Evolutionary conservation across 2,329 filamentous ascomycete species (phyloP), one percentile per base, ranked within the genome.

Genomic region (Aspergillus sergii): DNA sequence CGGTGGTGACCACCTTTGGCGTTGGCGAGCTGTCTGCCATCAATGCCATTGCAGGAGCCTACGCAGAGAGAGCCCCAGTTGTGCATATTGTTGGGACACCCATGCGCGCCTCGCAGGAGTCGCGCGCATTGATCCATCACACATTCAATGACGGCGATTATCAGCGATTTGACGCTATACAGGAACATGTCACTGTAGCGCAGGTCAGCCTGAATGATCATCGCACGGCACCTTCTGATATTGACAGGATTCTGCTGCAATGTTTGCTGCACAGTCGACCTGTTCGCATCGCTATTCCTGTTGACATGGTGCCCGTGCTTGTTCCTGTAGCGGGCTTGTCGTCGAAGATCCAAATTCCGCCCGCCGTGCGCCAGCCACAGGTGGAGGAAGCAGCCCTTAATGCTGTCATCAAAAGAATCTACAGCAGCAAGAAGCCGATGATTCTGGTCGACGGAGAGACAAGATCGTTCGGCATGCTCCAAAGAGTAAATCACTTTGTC

Each of bases 41-140:
- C 1, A 41, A 41, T 41, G 39, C 39, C 7, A 41, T 41, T n/a
- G 39, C 39, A n/a, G 74, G 66, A 41, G 46, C 39, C 23, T 93
- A 86, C 77, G 89, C 89, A 0, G 91, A 94, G 76, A 85, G 86
- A 68, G 88, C 91, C 4, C 89, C 90, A 1, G 82, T 93, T 5
- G 82, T 88, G 4, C 86, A 89, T 68, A 82, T 88, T 57, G 85
- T 88, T 21, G 86, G 86, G 0, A 83, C 82, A 0, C 84, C 86
- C 3, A 69, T 75, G 3, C 77, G 81, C 0, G 63, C 70, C 7
- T 75, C 79, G 1, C 84, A 41, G 86, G 63, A 77, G 82, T 7
- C 70, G 73, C 3, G 77, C 82, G 4, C 69, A 75, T 16, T 80
- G 54, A 74, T 87, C 5, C 90, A 93, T 76, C 90, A 92, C 75